Percentiles rank a stretch among this genome's conserved stretches.
These are phyloP conservation scores for Vaccinium corymbosum DNA, from an alignment of 148 eudicot species.

Conservation along the genomic window DNA sequence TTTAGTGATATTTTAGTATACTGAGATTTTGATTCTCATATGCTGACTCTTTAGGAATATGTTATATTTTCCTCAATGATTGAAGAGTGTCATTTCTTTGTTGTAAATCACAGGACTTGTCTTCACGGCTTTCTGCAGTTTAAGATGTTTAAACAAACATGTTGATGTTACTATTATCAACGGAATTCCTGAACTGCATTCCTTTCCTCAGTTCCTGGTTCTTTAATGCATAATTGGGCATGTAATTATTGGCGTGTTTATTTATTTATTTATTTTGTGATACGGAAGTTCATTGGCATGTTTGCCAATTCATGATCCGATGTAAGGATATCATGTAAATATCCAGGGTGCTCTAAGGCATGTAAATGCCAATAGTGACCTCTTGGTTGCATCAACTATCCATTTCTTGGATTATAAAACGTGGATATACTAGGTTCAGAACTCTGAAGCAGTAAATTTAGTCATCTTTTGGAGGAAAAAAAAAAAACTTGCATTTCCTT, in stretches of 20 bases:
- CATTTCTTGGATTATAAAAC: neutral
- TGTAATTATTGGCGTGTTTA: neutral
- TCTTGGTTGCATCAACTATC: neutral
- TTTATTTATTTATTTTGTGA: too few relatives aligned
- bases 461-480: neutral
- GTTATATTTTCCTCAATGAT: neutral
- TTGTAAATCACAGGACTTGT: neutral
- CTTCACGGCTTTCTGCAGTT: constrained; percentile 8
- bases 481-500: neutral
- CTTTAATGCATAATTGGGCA: neutral
- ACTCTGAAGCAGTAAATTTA: neutral
- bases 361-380: neutral
- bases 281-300: too few relatives aligned
- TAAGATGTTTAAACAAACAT: neutral
- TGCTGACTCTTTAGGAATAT: constrained; percentile 7
- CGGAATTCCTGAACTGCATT: neutral
- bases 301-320: neutral
- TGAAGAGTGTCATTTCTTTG: neutral
- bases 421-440: neutral
- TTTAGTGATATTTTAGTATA: neutral
- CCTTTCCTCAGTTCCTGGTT: neutral
- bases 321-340: neutral
- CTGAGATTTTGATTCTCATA: neutral
- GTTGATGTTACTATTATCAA: neutral
- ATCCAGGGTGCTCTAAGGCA: neutral